phyloP scores from a whole-genome alignment of 2,329 filamentous ascomycete species.

The Biscogniauxia marginata region DNA sequence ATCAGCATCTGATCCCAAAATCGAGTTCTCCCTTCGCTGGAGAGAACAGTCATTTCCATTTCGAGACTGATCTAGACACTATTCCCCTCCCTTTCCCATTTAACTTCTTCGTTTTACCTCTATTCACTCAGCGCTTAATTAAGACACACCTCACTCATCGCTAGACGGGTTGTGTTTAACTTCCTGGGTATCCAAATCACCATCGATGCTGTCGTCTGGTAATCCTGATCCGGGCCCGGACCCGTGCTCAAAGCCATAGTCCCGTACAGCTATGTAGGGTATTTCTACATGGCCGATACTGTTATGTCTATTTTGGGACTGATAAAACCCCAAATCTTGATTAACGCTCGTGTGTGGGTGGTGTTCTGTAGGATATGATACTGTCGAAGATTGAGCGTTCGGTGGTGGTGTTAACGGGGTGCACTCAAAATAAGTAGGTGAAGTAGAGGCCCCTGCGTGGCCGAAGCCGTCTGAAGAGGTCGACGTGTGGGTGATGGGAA shows the following conservation, averaged over 20 bases:
- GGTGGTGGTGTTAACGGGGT: slow-evolving; percentile 3
- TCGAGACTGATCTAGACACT: too few relatives aligned
- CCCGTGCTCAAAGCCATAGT: background rate
- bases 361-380: background rate
- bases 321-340: background rate
- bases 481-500: background rate
- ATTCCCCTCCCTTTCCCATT: too few relatives aligned
- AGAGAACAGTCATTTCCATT: too few relatives aligned
- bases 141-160: background rate
- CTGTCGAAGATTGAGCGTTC: slow-evolving; percentile 2
- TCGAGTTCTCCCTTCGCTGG: too few relatives aligned
- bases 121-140: background rate
- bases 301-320: background rate
- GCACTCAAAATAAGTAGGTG: slow-evolving; percentile 4
- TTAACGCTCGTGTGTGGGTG: background rate
- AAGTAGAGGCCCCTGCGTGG: background rate
- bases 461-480: slow-evolving; percentile 2
- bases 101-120: background rate
- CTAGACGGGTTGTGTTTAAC: background rate
- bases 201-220: background rate
- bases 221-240: background rate
- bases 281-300: background rate
- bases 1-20: too few relatives aligned
- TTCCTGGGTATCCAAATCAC: background rate
- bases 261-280: background rate